These are phyloP conservation scores for Houttuynia cordata DNA, from an alignment of 164 flowering plant genomes.

Conservation along the genomic window DNA sequence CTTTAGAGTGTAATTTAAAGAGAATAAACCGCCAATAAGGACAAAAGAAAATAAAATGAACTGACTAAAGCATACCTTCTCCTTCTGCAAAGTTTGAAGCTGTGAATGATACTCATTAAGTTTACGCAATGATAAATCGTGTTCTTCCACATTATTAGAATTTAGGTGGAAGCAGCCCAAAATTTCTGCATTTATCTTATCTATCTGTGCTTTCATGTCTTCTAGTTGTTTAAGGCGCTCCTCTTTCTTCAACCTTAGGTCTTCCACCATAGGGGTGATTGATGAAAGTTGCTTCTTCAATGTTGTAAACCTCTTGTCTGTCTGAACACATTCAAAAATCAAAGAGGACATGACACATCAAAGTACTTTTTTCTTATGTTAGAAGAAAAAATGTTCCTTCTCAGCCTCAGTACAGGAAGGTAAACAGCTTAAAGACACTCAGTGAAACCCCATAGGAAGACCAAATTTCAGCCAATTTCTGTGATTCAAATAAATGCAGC, in stretches of 20 bases:
- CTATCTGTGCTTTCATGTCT: slow-evolving; percentile 54
- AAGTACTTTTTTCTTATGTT: too few relatives aligned
- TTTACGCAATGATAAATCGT: slow-evolving; percentile 62
- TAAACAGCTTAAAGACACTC: too few relatives aligned
- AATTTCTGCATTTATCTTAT: slow-evolving; percentile 66
- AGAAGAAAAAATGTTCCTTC: too few relatives aligned
- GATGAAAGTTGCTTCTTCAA: slow-evolving; percentile 66
- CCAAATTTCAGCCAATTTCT: too few relatives aligned
- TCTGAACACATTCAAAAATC: slow-evolving; percentile 9
- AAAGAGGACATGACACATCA: not conserved
- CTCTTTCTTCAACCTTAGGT: slow-evolving; percentile 51
- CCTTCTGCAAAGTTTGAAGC: slow-evolving; percentile 61
- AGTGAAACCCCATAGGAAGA: too few relatives aligned
- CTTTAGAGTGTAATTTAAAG: too few relatives aligned
- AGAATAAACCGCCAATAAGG: not conserved
- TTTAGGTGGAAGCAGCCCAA: slow-evolving; percentile 37
- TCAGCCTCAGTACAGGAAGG: too few relatives aligned
- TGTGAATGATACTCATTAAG: slow-evolving; percentile 56
- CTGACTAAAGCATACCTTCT: slow-evolving; percentile 40
- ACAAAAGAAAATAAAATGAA: not conserved
- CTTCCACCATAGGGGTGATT: slow-evolving; percentile 57
- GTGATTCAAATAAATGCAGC: too few relatives aligned
- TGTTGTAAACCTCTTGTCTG: slow-evolving; percentile 39
- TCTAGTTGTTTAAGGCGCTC: slow-evolving; percentile 64
- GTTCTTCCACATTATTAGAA: slow-evolving; percentile 32